phyloP scores from a whole-genome alignment of 495 filamentous ascomycete species.

The Pseudomonodictys pantanalensis region DNA sequence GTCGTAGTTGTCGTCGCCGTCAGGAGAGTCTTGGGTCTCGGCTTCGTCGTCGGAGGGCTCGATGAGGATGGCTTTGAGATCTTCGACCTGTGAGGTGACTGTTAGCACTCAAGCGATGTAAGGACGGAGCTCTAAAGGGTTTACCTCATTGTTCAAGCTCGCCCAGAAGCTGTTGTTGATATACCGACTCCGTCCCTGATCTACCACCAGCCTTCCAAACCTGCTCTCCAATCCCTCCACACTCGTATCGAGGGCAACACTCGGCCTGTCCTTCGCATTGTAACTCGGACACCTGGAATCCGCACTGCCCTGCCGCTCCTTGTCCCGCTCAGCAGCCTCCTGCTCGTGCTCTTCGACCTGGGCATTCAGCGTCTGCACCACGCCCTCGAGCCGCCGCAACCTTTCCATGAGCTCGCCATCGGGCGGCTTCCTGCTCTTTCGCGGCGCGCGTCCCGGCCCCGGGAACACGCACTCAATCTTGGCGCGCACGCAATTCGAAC shows the following conservation, averaged over 20 bases:
- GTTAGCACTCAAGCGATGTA: neutral
- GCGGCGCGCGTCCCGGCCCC: conserved; percentile 73
- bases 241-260: conserved; percentile 25
- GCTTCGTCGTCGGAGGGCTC: conserved; percentile 66
- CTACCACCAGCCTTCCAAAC: conserved; percentile 79
- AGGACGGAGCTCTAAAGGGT: conserved; percentile 21
- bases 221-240: conserved; percentile 54
- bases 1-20: conserved; percentile 47
- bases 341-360: conserved; percentile 42
- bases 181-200: conserved; percentile 76
- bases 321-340: conserved; percentile 9
- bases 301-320: neutral
- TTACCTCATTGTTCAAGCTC: conserved; percentile 83
- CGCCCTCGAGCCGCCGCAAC: conserved; percentile 73
- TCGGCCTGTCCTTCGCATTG: neutral
- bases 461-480: conserved; percentile 82
- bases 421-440: conserved; percentile 63
- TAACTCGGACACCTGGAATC: conserved; percentile 1
- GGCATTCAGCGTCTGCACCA: conserved; percentile 65
- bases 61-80: conserved; percentile 68
- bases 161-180: conserved; percentile 88
- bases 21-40: conserved; percentile 58
- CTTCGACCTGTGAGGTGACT: conserved; percentile 56
- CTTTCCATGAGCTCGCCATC: conserved; percentile 77
- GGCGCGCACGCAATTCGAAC: conserved; percentile 77